Base-by-base conservation (phyloP, 495 filamentous ascomycete genomes). In the Penicillium verhagenii region DNA sequence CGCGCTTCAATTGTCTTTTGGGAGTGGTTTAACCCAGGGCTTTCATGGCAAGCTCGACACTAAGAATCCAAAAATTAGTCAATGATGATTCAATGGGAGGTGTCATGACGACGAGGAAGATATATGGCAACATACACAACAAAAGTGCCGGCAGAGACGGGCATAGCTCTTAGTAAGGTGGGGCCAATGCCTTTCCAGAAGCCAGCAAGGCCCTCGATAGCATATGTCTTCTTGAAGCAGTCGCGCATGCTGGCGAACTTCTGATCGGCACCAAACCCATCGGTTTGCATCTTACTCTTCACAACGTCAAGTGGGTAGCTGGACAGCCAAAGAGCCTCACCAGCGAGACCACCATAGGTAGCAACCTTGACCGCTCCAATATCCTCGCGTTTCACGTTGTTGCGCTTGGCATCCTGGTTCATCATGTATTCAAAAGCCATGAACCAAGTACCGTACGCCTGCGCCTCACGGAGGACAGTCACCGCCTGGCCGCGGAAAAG, bases 271-370 rank as follows among this genome's bases (percentile, higher is more conserved):
- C 84, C 83, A 65, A 97, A 91, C 19, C 90, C 92, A 77, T 98
- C 94, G 57, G 85, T 95, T 82, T 98, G 94, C 93, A 97, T 96
- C 84, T 96, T 97, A 72, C 90, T 96, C 88, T 98, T 98, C 68
- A 98, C 75, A 24, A 97, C 94, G 72, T 98, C 94, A 52, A 98
- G 86, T 20, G 94, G 94, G 70, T 98, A 98, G 64, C 89, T 94
- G 35, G 79, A 80, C 57, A 98, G 68, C 94, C 94, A 98, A 38
- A 98, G 79, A 20, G 85, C 89, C 79, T 98, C 94, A 56, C 94
- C 94, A 1, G 94, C 94, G 50, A 97, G 68, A 38, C 94, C 94
- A 59, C 94, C 94, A 67, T 97, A 97, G 8, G 89, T 76, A 16
- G 94, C 95, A 39, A 98, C 83, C 74, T 96, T 96, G 68, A 85